A percentile compares a stretch with the other conserved stretches of the same genome.
Evolutionary conservation across 2,329 filamentous ascomycete genomes (phyloP).

Genomic region (Colletotrichum noveboracense): DNA sequence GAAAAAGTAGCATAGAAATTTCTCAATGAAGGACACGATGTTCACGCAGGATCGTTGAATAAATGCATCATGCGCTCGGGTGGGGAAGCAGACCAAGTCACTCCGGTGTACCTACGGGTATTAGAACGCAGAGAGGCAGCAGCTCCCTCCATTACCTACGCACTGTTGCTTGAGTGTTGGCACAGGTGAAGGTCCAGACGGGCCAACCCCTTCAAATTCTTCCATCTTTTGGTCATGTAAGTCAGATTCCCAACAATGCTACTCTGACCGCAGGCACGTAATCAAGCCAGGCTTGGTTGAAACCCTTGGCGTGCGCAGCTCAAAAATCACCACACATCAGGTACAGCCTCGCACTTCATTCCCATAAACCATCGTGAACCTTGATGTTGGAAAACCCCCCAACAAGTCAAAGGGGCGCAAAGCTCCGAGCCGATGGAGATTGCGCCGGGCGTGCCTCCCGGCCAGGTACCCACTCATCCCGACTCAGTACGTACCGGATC

Average conservation of each 20-base stretch:
- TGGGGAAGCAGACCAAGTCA: background rate
- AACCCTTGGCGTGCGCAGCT: background rate
- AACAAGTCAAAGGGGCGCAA: background rate
- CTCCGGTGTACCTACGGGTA: background rate
- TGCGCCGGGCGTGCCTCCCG: background rate
- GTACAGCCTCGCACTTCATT: background rate
- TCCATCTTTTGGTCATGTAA: background rate
- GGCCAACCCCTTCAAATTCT: background rate
- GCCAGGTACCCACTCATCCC: background rate
- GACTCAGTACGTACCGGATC: background rate
- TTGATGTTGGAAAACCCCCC: background rate
- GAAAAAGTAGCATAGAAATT: background rate
- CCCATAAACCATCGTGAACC: background rate
- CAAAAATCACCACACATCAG: background rate
- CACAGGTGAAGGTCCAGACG: background rate
- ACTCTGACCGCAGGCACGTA: background rate
- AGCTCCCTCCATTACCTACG: background rate
- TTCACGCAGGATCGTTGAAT: background rate
- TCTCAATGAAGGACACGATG: background rate
- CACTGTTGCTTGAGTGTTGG: background rate
- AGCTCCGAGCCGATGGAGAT: background rate
- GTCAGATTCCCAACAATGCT: background rate
- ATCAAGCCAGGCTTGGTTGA: background rate
- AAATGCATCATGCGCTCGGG: background rate
- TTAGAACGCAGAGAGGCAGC: background rate